These are phyloP conservation scores for Hypomyces rosellus DNA, from an alignment of 2,329 filamentous ascomycete genomes.

Conservation along the genomic window DNA sequence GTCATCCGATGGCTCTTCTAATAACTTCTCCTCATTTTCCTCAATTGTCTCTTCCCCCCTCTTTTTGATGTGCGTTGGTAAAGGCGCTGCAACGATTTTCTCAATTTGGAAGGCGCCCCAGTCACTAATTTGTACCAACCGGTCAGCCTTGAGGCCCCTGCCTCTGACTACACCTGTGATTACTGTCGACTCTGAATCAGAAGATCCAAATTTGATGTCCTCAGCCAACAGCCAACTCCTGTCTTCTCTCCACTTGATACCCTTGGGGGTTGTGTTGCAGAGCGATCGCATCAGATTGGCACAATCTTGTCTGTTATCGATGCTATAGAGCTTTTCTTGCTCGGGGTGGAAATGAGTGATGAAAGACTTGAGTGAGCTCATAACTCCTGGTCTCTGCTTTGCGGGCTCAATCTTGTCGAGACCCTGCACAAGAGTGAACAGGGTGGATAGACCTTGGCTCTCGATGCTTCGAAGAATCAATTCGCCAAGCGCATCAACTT, in stretches of 20 bases:
- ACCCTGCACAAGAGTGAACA: constrained; percentile 78
- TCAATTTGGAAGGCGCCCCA: constrained; percentile 93
- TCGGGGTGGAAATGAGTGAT: constrained; percentile 92
- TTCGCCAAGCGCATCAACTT: constrained; percentile 81
- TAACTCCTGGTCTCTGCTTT: constrained; percentile 70
- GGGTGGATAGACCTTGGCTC: constrained; percentile 88
- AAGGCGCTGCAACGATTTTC: constrained; percentile 73
- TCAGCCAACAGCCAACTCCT: constrained; percentile 94
- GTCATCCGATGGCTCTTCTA: constrained; percentile 70
- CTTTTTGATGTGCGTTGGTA: constrained; percentile 53
- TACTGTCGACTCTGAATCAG: constrained; percentile 56
- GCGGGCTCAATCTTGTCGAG: constrained; percentile 71
- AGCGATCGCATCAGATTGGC: constrained; percentile 85
- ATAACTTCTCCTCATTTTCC: constrained; percentile 44
- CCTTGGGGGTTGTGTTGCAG: constrained; percentile 88
- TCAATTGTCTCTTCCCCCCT: constrained; percentile 66
- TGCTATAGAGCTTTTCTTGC: constrained; percentile 82
- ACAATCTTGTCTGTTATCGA: constrained; percentile 85
- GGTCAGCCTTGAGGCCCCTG: constrained; percentile 79
- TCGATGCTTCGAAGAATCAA: constrained; percentile 80
- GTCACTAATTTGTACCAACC: constrained; percentile 83
- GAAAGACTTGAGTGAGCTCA: constrained; percentile 81
- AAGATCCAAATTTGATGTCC: constrained; percentile 64
- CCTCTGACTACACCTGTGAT: constrained; percentile 83
- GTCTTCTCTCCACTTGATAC: constrained; percentile 91